phyloP scores from a whole-genome alignment of 306 rosid genomes.

The Dicorynia guianensis region DNA sequence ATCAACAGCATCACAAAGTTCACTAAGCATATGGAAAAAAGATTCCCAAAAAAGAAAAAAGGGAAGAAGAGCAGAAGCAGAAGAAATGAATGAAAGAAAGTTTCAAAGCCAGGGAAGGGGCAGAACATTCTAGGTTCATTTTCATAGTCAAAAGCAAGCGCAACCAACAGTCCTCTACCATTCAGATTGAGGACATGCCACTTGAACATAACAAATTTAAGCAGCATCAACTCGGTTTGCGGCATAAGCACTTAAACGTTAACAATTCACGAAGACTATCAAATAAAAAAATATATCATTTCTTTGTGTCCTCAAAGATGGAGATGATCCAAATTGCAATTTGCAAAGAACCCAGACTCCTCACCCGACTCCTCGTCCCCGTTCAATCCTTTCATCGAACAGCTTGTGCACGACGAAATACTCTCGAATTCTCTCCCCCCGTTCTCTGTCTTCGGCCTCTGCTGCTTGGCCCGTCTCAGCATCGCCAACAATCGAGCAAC shows the following conservation, averaged over 20 bases:
- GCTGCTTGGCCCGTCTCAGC: constrained; percentile 49
- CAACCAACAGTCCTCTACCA: not conserved
- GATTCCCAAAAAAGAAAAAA: too few relatives aligned
- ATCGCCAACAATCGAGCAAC: constrained; percentile 56
- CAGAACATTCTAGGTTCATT: not conserved
- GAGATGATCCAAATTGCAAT: not conserved
- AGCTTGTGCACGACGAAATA: constrained; percentile 4
- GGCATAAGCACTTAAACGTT: not conserved
- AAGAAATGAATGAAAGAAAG: not conserved
- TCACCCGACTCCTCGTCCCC: constrained; percentile 51
- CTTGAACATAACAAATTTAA: too few relatives aligned
- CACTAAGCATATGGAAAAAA: not conserved
- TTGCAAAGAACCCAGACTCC: constrained; percentile 12
- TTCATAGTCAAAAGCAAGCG: not conserved
- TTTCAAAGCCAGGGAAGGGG: constrained; percentile 9
- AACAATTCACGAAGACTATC: not conserved
- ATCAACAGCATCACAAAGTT: not conserved
- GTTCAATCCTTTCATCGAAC: constrained; percentile 41
- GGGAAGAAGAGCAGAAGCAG: not conserved
- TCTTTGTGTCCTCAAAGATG: not conserved
- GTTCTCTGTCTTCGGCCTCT: constrained; percentile 28
- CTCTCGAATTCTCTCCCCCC: constrained; percentile 16
- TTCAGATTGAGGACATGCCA: not conserved
- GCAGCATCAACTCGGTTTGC: not conserved
- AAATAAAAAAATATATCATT: not conserved